Evolutionary conservation across 1,139 yeast species (phyloP).

Genomic region (Protomyces lactucae-debilis): DNA sequence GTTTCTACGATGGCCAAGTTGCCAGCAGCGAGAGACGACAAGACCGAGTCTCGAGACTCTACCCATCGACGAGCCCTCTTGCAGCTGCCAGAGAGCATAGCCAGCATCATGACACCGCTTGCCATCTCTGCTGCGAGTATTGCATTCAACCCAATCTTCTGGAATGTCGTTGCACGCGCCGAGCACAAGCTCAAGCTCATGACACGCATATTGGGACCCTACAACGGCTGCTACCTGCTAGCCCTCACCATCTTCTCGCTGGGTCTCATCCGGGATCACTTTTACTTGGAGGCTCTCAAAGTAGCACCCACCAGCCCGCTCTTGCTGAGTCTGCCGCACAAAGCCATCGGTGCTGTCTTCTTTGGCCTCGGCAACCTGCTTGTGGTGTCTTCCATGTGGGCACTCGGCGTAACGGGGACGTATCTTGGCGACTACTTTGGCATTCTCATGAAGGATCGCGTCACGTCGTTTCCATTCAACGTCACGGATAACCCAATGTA

Average conservation of each 20-base stretch:
- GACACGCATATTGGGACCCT: constrained; percentile 66
- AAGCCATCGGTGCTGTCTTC: constrained; percentile 46
- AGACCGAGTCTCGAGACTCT: no score
- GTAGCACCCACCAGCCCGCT: constrained; percentile 42
- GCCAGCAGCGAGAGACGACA: no score
- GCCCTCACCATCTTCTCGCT: constrained; percentile 77
- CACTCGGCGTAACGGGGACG: constrained; percentile 93
- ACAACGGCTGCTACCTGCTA: constrained; percentile 72
- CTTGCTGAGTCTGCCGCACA: constrained; percentile 46
- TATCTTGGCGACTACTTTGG: constrained; percentile 97
- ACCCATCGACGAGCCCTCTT: no score
- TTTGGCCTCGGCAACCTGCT: constrained; percentile 72
- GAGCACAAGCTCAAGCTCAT: constrained; percentile 73
- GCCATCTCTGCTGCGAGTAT: constrained; percentile 49
- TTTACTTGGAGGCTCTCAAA: constrained; percentile 57
- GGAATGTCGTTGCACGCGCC: constrained; percentile 86
- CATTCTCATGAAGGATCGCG: constrained; percentile 82
- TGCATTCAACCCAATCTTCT: constrained; percentile 86
- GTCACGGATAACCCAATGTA: constrained; percentile 93
- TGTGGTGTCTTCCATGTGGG: constrained; percentile 81
- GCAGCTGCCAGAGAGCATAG: not conserved
- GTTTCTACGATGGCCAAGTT: not conserved
- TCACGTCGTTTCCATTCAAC: constrained; percentile 91
- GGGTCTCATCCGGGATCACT: constrained; percentile 74
- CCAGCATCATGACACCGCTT: not conserved